Evolutionary conservation across 2,329 filamentous ascomycete genomes (phyloP).

Genomic region (Alternaria gaisen): DNA sequence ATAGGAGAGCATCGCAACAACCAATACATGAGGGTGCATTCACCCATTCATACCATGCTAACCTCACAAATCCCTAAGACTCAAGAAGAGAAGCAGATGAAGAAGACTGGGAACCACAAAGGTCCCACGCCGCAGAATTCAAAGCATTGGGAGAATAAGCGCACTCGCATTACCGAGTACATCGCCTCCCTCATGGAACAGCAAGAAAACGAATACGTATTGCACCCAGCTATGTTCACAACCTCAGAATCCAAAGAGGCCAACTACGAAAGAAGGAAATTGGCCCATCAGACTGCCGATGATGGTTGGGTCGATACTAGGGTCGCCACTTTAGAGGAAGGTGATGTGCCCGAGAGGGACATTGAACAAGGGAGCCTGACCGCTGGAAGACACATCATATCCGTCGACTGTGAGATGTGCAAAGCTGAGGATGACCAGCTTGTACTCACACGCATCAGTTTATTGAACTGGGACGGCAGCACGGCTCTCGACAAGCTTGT

Average conservation of each 20-base stretch:
- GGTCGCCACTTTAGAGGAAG: conserved; percentile 72
- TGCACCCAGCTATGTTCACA: conserved; percentile 80
- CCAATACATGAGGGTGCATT: conserved; percentile 77
- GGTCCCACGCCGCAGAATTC: conserved; percentile 69
- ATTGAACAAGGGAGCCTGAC: conserved; percentile 85
- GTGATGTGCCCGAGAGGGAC: conserved; percentile 71
- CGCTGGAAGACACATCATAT: conserved; percentile 78
- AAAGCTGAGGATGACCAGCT: conserved; percentile 81
- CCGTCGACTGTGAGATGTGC: conserved; percentile 98
- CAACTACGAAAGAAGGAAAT: conserved; percentile 63
- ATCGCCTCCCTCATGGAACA: conserved; percentile 77
- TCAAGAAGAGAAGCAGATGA: conserved; percentile 71
- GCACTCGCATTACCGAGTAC: conserved; percentile 84
- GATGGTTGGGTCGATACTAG: conserved; percentile 85
- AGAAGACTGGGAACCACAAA: conserved; percentile 48
- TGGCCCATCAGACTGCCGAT: conserved; percentile 57
- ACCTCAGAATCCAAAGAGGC: conserved; percentile 64
- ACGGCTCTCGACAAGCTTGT: conserved; percentile 89
- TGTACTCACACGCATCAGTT: conserved; percentile 86
- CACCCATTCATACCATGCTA: conserved; percentile 85
- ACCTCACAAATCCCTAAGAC: conserved; percentile 75
- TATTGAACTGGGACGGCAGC: conserved; percentile 85
- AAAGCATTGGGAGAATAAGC: conserved; percentile 74
- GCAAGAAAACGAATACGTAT: conserved; percentile 80
- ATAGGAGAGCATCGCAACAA: conserved; percentile 78